Evolutionary conservation across 495 filamentous ascomycete genomes (phyloP).

Genomic region (Penicillium coffeae): DNA sequence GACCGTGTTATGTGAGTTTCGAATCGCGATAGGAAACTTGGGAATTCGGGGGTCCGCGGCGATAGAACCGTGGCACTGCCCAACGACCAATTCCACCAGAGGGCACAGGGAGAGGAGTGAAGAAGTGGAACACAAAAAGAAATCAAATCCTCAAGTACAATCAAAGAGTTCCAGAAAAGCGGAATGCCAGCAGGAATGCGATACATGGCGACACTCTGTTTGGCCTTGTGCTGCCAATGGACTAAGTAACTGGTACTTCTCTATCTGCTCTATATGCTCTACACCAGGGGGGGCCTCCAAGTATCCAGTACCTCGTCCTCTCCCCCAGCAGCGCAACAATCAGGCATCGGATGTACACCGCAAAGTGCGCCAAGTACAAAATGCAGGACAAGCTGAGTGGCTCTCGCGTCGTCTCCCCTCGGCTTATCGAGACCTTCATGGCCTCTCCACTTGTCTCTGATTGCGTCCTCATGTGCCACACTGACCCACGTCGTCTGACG

Average conservation of each 20-base stretch:
- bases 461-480: conserved; percentile 12
- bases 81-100: conserved; percentile 12
- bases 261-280: too few species aligned
- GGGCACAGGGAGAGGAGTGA: conserved; percentile 7
- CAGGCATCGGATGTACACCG: background rate
- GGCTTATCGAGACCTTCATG: conserved; percentile 8
- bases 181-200: background rate
- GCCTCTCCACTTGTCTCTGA: background rate
- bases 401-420: background rate
- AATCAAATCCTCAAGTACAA: too few species aligned
- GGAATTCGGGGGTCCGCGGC: conserved; percentile 17
- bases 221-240: too few species aligned
- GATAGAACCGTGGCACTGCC: conserved; percentile 22
- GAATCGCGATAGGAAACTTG: background rate
- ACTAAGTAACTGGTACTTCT: background rate
- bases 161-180: background rate
- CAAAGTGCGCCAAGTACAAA: too few species aligned
- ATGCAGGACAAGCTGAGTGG: background rate
- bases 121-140: conserved; percentile 5
- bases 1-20: too few species aligned
- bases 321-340: too few species aligned
- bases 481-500: conserved; percentile 17
- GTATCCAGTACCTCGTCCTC: too few species aligned
- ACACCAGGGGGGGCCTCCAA: too few species aligned
- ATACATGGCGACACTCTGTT: too few species aligned